Percentiles rank a stretch among this genome's conserved stretches.
Evolutionary conservation across 2,329 filamentous ascomycete genomes (phyloP).

Genomic region (Bipolaris bicolor): DNA sequence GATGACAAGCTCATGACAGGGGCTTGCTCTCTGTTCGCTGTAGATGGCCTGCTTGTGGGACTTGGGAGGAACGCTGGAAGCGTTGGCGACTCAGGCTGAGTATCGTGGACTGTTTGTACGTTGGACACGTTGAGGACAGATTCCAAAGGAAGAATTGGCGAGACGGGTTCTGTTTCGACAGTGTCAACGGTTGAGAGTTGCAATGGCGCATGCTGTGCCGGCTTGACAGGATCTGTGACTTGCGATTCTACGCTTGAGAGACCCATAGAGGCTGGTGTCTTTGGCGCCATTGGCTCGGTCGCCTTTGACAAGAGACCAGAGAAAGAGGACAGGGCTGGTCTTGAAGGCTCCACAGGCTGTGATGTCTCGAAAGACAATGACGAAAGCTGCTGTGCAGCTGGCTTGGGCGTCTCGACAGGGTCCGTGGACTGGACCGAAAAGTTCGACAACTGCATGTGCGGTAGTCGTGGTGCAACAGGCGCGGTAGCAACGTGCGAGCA

Average conservation of each 20-base stretch:
- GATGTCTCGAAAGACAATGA: slow-evolving; percentile 32
- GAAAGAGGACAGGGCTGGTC: slow-evolving; percentile 20
- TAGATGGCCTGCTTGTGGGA: slow-evolving; percentile 39
- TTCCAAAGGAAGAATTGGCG: slow-evolving; percentile 10
- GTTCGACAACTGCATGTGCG: slow-evolving; percentile 29
- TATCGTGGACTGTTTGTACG: slow-evolving; percentile 38
- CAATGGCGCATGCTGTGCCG: slow-evolving; percentile 21
- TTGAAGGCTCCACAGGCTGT: slow-evolving; percentile 28
- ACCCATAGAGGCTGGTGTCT: slow-evolving; percentile 18
- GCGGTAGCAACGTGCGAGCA: slow-evolving; percentile 25
- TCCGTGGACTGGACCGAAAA: slow-evolving; percentile 34
- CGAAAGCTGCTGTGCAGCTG: slow-evolving; percentile 24
- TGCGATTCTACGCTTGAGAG: slow-evolving; percentile 32
- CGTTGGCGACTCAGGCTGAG: slow-evolving; percentile 46
- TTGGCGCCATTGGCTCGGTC: slow-evolving; percentile 28
- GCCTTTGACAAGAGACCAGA: slow-evolving; percentile 25
- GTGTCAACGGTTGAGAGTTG: slow-evolving; percentile 32
- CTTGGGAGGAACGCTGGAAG: slow-evolving; percentile 41
- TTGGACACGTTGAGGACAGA: slow-evolving; percentile 32
- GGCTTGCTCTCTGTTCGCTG: slow-evolving; percentile 29
- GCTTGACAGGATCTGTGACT: slow-evolving; percentile 35
- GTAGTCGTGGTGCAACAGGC: slow-evolving; percentile 21
- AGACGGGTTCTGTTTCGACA: slow-evolving; percentile 41
- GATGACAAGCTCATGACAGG: slow-evolving; percentile 34
- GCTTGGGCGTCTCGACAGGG: slow-evolving; percentile 23